These are phyloP conservation scores for Coniosporium uncinatum DNA, from an alignment of 2,329 filamentous ascomycete species.

Conservation along the genomic window DNA sequence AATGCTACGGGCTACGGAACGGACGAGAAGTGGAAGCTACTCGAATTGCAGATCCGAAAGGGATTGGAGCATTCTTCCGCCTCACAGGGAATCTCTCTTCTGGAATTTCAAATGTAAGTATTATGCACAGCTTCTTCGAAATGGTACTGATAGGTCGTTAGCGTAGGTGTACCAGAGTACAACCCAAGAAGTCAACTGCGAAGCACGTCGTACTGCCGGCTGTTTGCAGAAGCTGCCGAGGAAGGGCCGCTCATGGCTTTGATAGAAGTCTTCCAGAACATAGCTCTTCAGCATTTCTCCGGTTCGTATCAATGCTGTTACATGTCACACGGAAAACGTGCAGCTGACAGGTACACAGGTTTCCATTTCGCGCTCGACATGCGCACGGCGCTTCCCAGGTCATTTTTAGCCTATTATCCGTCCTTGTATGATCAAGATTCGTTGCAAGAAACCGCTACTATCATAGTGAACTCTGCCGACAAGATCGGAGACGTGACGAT, in stretches of 20 bases:
- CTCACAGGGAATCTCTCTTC: conserved; percentile 35
- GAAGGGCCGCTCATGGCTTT: conserved; percentile 19
- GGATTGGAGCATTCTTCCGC: conserved; percentile 30
- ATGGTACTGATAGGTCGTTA: conserved; percentile 13
- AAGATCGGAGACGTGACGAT: conserved; percentile 1
- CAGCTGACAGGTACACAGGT: conserved; percentile 13
- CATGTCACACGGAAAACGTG: neutral
- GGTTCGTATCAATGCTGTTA: conserved; percentile 1
- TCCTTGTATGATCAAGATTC: conserved; percentile 18
- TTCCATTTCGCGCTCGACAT: conserved; percentile 36
- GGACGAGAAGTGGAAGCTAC: conserved; percentile 40
- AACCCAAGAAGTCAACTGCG: conserved; percentile 5
- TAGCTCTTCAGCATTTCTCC: conserved; percentile 38
- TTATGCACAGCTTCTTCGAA: neutral
- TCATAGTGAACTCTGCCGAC: conserved; percentile 3
- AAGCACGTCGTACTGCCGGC: conserved; percentile 6
- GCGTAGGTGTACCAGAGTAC: conserved; percentile 29
- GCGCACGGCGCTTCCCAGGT: conserved; percentile 28
- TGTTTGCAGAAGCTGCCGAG: conserved; percentile 9
- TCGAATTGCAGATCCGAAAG: conserved; percentile 39
- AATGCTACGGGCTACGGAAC: conserved; percentile 44
- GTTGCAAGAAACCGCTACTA: conserved; percentile 11
- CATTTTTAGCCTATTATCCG: conserved; percentile 36
- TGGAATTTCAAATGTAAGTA: conserved; percentile 44
- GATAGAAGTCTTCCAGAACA: conserved; percentile 20